Percentiles rank a stretch among this genome's conserved stretches.
These are phyloP conservation scores for Pestalotiopsis sp. DNA, from an alignment of 2,329 filamentous ascomycete genomes.

Conservation along the genomic window DNA sequence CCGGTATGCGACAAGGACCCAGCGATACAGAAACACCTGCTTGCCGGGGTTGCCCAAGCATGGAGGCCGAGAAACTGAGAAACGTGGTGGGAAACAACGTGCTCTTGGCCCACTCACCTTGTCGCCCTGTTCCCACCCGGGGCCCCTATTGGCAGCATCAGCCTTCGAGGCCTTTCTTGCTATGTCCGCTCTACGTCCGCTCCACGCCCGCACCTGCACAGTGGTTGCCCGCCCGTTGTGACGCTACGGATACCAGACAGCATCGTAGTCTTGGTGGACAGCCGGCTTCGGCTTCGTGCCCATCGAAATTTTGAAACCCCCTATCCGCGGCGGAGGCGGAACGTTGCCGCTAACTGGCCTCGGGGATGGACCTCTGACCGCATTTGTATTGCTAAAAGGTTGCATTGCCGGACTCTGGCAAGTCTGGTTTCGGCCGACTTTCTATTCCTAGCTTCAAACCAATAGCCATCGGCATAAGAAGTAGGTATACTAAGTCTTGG, in stretches of 20 bases:
- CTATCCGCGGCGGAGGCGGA: background rate
- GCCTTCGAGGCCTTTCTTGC: background rate
- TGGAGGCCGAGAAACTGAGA: background rate
- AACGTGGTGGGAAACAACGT: background rate
- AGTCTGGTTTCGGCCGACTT: background rate
- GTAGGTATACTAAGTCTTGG: background rate
- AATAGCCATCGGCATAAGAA: background rate
- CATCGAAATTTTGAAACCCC: background rate
- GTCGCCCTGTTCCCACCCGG: background rate
- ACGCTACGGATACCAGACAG: background rate
- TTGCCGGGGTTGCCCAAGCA: background rate
- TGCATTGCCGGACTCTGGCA: background rate
- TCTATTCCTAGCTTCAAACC: background rate
- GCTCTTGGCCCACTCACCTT: background rate
- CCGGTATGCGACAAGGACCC: background rate
- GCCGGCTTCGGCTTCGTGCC: background rate
- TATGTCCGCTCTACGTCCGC: background rate
- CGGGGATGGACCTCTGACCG: background rate
- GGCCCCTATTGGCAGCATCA: background rate
- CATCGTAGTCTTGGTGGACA: background rate
- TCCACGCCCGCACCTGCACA: background rate
- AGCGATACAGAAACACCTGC: background rate
- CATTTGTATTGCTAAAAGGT: background rate
- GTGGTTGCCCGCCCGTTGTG: too few species aligned
- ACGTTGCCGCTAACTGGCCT: background rate